Percentiles rank a stretch among this genome's conserved stretches.
These are phyloP conservation scores for Polychytrium aggregatum DNA, from an alignment of 192 early-diverging fungal genomes.

Conservation along the genomic window DNA sequence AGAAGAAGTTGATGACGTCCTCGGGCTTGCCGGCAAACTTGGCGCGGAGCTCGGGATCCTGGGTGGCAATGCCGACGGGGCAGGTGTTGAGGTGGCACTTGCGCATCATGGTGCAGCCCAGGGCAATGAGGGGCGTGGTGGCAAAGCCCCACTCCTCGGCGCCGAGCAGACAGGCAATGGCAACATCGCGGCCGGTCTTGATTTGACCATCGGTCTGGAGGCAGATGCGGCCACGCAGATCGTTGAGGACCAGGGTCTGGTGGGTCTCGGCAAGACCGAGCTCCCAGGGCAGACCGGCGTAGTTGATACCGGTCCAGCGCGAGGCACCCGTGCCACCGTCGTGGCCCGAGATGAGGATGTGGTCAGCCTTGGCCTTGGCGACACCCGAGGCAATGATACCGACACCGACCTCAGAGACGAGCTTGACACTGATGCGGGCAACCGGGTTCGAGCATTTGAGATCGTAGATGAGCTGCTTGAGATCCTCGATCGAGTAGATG, in stretches of 20 bases:
- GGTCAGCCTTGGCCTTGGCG: slow-evolving; percentile 93
- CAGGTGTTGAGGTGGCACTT: slow-evolving; percentile 80
- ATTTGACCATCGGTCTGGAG: slow-evolving; percentile 98
- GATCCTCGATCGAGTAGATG: slow-evolving; percentile 98
- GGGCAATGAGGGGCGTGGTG: slow-evolving; percentile 92
- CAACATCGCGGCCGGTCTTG: slow-evolving; percentile 93
- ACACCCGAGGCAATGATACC: slow-evolving; percentile 96
- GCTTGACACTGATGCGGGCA: slow-evolving; percentile 91
- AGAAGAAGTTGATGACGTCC: slow-evolving; percentile 97
- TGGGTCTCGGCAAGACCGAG: slow-evolving; percentile 97
- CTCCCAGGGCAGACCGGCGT: slow-evolving; percentile 98
- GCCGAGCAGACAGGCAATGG: slow-evolving; percentile 92
- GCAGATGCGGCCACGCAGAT: slow-evolving; percentile 88
- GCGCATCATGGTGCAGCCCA: slow-evolving; percentile 95
- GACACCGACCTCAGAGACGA: slow-evolving; percentile 95
- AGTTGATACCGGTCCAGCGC: slow-evolving; percentile 94
- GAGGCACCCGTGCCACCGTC: slow-evolving; percentile 98
- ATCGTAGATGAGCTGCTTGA: slow-evolving; percentile 98
- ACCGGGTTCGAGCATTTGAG: slow-evolving; percentile 86
- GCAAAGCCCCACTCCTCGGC: slow-evolving; percentile 99
- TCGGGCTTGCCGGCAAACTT: slow-evolving; percentile 95
- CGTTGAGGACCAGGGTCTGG: slow-evolving; percentile 95
- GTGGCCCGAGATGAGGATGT: slow-evolving; percentile 87
- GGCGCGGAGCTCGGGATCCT: slow-evolving; percentile 83
- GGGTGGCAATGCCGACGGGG: slow-evolving; percentile 94